phyloP scores from a whole-genome alignment of 179 eudicot genomes.

The Pouteria campechiana region DNA sequence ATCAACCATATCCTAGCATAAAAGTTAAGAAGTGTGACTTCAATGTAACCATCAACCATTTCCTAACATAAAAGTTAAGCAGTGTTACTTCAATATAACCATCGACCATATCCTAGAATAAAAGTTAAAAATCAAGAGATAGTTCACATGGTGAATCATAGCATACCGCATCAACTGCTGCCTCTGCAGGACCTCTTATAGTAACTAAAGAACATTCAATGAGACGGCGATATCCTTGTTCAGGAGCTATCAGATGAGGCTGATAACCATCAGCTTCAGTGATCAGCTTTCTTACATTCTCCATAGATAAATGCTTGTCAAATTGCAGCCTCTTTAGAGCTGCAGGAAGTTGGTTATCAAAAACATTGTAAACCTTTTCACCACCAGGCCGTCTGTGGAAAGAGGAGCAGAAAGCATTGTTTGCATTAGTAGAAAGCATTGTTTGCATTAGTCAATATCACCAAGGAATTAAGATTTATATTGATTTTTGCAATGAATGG shows the following conservation, averaged over 20 bases:
- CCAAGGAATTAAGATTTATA: neutral
- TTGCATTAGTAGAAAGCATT: too few species aligned
- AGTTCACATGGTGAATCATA: neutral
- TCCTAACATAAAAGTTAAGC: too few species aligned
- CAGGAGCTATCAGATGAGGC: constrained; percentile 97
- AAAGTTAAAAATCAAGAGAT: neutral
- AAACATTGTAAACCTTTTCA: constrained; percentile 75
- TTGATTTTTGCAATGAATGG: neutral
- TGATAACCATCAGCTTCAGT: constrained; percentile 99
- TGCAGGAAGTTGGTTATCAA: constrained; percentile 95
- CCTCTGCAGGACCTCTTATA: constrained; percentile 91
- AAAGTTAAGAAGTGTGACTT: too few species aligned
- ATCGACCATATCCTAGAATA: too few species aligned
- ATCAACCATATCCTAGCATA: too few species aligned
- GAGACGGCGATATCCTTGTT: constrained; percentile 91
- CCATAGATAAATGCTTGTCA: constrained; percentile 92
- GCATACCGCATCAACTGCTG: constrained; percentile 91
- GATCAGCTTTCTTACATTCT: constrained; percentile 74
- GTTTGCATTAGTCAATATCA: constrained; percentile 2
- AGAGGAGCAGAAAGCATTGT: too few species aligned
- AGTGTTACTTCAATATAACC: too few species aligned
- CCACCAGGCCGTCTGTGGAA: constrained; percentile 87
- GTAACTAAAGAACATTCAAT: constrained; percentile 75
- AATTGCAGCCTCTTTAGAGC: constrained; percentile 92
- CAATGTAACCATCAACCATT: too few species aligned